Evolutionary conservation across 768 basidiomycete species (phyloP).

Genomic region (Mrakia gelida): DNA sequence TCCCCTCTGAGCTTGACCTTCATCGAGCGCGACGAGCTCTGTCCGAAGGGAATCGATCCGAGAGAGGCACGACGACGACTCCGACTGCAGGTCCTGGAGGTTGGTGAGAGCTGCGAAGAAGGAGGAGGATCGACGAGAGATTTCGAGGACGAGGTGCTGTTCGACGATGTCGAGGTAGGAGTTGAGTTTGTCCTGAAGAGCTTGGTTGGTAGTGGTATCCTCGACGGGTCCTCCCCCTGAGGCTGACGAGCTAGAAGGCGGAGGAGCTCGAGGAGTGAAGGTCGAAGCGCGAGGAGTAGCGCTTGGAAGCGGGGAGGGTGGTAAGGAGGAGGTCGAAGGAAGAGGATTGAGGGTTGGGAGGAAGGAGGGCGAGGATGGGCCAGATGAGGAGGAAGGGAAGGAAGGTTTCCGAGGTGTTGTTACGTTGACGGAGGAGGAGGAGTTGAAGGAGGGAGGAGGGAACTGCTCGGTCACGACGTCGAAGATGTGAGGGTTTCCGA

Average conservation of each 20-base stretch:
- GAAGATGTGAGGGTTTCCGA: slow-evolving; percentile 74
- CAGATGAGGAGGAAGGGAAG: not conserved
- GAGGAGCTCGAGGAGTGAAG: slow-evolving; percentile 2
- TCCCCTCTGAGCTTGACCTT: slow-evolving; percentile 70
- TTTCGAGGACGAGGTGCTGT: slow-evolving; percentile 88
- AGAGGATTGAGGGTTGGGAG: slow-evolving; percentile 27
- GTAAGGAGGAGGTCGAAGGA: not conserved
- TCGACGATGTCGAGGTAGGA: slow-evolving; percentile 91
- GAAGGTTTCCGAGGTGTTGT: not conserved
- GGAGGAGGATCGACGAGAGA: slow-evolving; percentile 79
- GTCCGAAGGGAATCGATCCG: slow-evolving; percentile 68
- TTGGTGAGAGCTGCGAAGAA: slow-evolving; percentile 97
- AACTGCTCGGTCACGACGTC: slow-evolving; percentile 64
- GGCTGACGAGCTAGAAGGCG: not conserved
- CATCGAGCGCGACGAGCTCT: slow-evolving; percentile 70
- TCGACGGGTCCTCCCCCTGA: slow-evolving; percentile 16
- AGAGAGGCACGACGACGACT: slow-evolving; percentile 74
- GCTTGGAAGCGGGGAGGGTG: slow-evolving; percentile 28
- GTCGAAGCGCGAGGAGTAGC: slow-evolving; percentile 7
- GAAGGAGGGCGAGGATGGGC: slow-evolving; percentile 5
- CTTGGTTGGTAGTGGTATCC: slow-evolving; percentile 48
- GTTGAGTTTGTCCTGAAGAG: slow-evolving; percentile 82
- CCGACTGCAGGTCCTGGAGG: slow-evolving; percentile 83
- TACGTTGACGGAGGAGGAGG: not conserved
- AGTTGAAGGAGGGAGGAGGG: not conserved